Base-by-base conservation (phyloP, 1,139 yeast genomes). In the Yueomyces sp. region DNA sequence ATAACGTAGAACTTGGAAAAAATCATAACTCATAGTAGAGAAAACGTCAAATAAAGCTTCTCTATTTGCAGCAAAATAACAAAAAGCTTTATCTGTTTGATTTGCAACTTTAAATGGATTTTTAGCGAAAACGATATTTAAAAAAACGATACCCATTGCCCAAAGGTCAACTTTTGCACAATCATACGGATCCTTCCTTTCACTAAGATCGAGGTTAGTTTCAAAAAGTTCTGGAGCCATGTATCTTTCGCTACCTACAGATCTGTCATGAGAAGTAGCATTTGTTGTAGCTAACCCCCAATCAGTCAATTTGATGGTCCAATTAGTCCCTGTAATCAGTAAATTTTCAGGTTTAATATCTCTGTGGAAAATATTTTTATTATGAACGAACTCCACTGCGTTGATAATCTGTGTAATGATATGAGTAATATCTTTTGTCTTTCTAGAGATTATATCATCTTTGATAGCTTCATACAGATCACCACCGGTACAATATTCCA, bases 141-240 rank as follows among this genome's bases (percentile, higher is more conserved):
- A 68, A 48, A 91, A 69, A 45, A 87, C 84, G 50, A 89, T 80
- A 27, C 97, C 98, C 48, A 85, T 66, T 1, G 96, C 81, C 98
- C 98, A 91, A 45, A 89, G 70, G 64, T 91, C 98, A 41, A 84
- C 84, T 62, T 84, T 83, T 28, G 82, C 78, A 25, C 96, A 91
- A 56, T 83, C 86, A 62, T 91, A 91, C 39, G 71, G 68, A 37
- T 73, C 75, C 41, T 76, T 67, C 42, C 75, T 71, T 46, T 59
- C 61, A 30, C 62, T 60, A 4, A 54, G 42, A 46, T 60, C 65
- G 37, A 57, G 46, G 46, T 60, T 59, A n/a, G 57, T 50, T 52
- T 81, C 86, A 56, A 82, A 76, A 43, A 89, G 68, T 59, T 91
- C 98, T 0, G 98, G 98, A 0, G 97, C 95, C 98, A 91, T 91